Evolutionary conservation across 148 eudicot genomes (phyloP).

Genomic region (Silene latifolia): DNA sequence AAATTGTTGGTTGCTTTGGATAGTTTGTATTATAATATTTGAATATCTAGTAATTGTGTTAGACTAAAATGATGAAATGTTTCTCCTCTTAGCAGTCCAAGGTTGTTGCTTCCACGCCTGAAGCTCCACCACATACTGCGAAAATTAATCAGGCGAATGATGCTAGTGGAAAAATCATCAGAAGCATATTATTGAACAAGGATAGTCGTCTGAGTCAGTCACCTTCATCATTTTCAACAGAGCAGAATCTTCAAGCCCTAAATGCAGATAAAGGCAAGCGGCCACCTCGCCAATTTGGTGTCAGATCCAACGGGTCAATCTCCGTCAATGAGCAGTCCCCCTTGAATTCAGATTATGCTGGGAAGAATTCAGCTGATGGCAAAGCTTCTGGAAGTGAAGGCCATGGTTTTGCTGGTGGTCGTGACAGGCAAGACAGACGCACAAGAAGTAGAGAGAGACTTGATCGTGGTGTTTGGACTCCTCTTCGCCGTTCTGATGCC

Average conservation of each 20-base stretch:
- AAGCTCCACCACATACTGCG: constrained; percentile 30
- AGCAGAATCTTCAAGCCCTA: constrained; percentile 41
- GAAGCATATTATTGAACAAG: constrained; percentile 70
- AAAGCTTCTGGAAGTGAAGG: constrained; percentile 39
- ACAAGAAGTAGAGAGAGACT: constrained; percentile 82
- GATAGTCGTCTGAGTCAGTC: constrained; percentile 50
- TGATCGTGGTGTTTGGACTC: constrained; percentile 94
- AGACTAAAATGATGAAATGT: background rate
- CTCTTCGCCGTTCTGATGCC: constrained; percentile 72
- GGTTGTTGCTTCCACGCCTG: constrained; percentile 36
- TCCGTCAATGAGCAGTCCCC: constrained; percentile 31
- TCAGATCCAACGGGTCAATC: constrained; percentile 36
- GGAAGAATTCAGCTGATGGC: constrained; percentile 48
- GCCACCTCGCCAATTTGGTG: constrained; percentile 66
- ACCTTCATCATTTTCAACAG: constrained; percentile 39
- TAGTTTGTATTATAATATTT: background rate
- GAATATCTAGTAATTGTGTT: background rate
- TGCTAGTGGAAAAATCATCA: constrained; percentile 74
- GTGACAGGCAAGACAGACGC: constrained; percentile 78
- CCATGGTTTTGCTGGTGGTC: constrained; percentile 35
- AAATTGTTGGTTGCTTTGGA: constrained; percentile 9
- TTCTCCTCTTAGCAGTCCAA: constrained; percentile 26
- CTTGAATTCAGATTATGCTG: constrained; percentile 27
- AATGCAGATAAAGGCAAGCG: constrained; percentile 69
- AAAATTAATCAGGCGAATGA: constrained; percentile 68